Evolutionary conservation across 805 yeast genomes (phyloP), one percentile per base, ranked within the genome.

Genomic region (Barnettozyma siamensis): DNA sequence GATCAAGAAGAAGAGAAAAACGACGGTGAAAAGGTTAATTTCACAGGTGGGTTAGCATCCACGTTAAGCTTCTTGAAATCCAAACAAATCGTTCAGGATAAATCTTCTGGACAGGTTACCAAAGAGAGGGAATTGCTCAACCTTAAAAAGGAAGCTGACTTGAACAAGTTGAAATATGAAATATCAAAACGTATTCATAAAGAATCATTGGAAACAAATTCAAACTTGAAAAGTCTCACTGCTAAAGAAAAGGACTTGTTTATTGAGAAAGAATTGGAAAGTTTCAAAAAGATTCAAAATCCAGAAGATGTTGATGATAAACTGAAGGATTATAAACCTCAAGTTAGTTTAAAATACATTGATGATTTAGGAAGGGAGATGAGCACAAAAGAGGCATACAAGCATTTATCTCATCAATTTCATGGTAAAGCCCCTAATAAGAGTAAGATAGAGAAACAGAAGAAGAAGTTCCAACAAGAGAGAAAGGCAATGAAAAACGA

Each of bases 391-490:
- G 74, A 74, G 46, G 85, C 86, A 4, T 79, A 67, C 61, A 79
- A 79, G 56, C 71, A 72, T 42, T 53, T 78, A 37, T 76, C 82
- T 5, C 83, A 77, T 42, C 70, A 75, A 49, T 79, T 77, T 58
- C 85, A 79, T 54, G 85, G 84, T 2, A 55, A 57, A 28, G 56
- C 47, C 4, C 49, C 46, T 18, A 49, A 45, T 18, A 49, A 53
- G 44, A 44, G 42, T 32, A 57, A 57, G 34, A 36, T 46, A 15
- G 51, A 42, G 4, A 55, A 55, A 40, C 49, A 47, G 35, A 13
- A 38, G 38, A 53, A 51, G 35, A 45, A 40, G 27, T 33, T 47
- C 13, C 48, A 49, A n/a, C 48, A 53, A 18, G 55, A 53, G 41
- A 27, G 42, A 17, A 39, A 37, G 7, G 21, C 16, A 11, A 15